Base-by-base conservation (phyloP, 2,329 filamentous ascomycete genomes). In the Fusarium sterilihyphosum region DNA sequence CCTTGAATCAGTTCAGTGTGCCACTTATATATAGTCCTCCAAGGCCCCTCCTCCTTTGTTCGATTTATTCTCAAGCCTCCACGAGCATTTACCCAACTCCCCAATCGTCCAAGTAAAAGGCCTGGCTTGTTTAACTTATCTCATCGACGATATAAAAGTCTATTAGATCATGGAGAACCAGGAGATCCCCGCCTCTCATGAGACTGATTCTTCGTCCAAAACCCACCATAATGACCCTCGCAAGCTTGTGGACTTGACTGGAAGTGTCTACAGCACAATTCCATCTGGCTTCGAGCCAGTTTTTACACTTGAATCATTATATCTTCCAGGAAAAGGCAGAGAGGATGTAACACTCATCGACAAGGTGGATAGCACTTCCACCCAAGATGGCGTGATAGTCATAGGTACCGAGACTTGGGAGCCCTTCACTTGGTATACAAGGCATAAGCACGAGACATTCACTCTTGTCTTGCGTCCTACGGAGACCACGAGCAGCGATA, bases 1-100 rank as follows among this genome's bases (percentile, higher is more conserved):
- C 49, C 26, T 65, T 73, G 66, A 54, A 40, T 54, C 52, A 54
- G 24, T 20, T n/a, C n/a, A 40, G 8, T n/a, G 9, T 54, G n/a
- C 14, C 14, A 29, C 14, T 22, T 54, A 54, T 54, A 54, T 54
- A 54, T 54, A 54, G 35, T n/a, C 52, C 52, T 18, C 24, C 20
- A 54, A 38, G 9, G 11, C 10, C 24, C 35, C 35, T 22, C 6
- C n/a, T n/a, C 24, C 11, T 37, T 24, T 56, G 14, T n/a, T 41
- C 16, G 20, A 56, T 29, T 5, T 29, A 9, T n/a, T 56, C 35
- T 6, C 14, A 29, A 56, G 17, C 35, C 16, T 56, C 24, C 35
- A 29, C 24, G 3, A 40, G 14, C 20, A 29, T 29, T n/a, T 29
- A 9, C 24, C 24, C 11, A 56, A n/a, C 35, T 41, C 11, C 24